phyloP scores from a whole-genome alignment of 2,329 filamentous ascomycete genomes.

The Phyllosticta paracitricarpa region DNA sequence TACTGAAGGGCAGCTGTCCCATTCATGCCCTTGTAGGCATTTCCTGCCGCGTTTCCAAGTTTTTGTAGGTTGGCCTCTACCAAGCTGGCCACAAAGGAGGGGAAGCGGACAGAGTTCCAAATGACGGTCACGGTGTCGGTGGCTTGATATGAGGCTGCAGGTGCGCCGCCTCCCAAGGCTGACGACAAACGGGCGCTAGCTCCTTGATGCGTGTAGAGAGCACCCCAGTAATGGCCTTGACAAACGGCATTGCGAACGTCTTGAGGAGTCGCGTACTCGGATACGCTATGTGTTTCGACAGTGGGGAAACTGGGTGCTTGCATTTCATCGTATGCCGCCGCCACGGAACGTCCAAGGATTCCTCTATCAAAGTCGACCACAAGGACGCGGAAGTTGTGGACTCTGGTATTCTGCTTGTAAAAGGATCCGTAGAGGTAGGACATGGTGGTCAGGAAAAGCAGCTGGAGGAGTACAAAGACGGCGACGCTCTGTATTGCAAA shows the following conservation, averaged over 20 bases:
- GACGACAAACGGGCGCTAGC: conserved; percentile 29
- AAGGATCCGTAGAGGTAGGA: conserved; percentile 30
- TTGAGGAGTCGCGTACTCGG: conserved; percentile 18
- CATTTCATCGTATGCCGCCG: conserved; percentile 22
- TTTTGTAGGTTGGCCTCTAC: conserved; percentile 23
- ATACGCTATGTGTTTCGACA: conserved; percentile 18
- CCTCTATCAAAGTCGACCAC: conserved; percentile 33
- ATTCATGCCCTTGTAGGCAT: conserved; percentile 26
- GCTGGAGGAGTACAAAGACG: conserved; percentile 17
- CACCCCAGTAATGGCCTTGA: conserved; percentile 24
- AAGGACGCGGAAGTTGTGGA: conserved; percentile 26
- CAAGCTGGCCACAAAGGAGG: conserved; percentile 27
- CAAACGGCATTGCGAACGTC: conserved; percentile 28
- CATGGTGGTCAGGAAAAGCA: conserved; percentile 29
- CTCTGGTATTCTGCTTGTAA: conserved; percentile 22
- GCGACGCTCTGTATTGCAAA: neutral
- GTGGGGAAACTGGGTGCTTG: conserved; percentile 22
- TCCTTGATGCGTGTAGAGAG: conserved; percentile 19
- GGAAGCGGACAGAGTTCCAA: conserved; percentile 39
- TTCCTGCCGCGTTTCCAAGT: conserved; percentile 21
- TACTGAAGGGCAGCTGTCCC: conserved; percentile 20
- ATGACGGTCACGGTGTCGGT: conserved; percentile 29
- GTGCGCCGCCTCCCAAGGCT: conserved; percentile 26
- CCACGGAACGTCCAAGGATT: conserved; percentile 24
- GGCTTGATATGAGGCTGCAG: conserved; percentile 25